These are phyloP conservation scores for Sisymbrium altissimum DNA, from an alignment of 345 rosid species.

Conservation along the genomic window DNA sequence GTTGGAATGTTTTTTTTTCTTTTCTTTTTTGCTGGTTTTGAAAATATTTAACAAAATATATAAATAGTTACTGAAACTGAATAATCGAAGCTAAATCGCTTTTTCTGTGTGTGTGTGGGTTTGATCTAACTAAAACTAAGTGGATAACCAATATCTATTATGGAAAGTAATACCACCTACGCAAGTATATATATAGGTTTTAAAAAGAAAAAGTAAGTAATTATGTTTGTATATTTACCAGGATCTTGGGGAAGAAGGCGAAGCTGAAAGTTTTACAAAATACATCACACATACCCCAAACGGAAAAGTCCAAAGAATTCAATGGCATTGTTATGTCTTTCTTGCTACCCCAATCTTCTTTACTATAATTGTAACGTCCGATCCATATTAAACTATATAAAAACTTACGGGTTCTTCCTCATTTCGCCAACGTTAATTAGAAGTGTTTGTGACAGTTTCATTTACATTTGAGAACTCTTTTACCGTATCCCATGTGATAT, in stretches of 20 bases:
- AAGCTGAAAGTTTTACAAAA: conserved; percentile 55
- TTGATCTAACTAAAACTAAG: neutral
- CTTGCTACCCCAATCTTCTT: conserved; percentile 27
- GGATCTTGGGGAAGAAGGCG: conserved; percentile 69
- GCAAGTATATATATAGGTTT: neutral
- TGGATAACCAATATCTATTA: neutral
- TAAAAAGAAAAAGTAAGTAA: neutral
- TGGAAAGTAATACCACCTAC: neutral
- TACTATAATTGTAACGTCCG: neutral
- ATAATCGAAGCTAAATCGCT: neutral
- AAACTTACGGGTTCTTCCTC: neutral
- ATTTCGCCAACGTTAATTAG: neutral
- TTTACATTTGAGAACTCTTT: neutral
- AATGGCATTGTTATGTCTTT: conserved; percentile 48
- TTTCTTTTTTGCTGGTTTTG: too few species aligned
- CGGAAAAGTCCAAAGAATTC: conserved; percentile 50
- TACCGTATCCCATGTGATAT: neutral
- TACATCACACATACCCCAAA: conserved; percentile 75
- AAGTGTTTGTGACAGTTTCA: neutral
- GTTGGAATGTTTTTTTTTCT: neutral
- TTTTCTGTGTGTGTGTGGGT: neutral
- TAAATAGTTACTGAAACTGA: neutral
- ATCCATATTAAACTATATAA: neutral
- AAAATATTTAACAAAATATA: neutral
- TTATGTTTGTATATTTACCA: conserved; percentile 26